Evolutionary conservation across 805 yeast genomes (phyloP).

Genomic region (Dipodascus geniculatus): DNA sequence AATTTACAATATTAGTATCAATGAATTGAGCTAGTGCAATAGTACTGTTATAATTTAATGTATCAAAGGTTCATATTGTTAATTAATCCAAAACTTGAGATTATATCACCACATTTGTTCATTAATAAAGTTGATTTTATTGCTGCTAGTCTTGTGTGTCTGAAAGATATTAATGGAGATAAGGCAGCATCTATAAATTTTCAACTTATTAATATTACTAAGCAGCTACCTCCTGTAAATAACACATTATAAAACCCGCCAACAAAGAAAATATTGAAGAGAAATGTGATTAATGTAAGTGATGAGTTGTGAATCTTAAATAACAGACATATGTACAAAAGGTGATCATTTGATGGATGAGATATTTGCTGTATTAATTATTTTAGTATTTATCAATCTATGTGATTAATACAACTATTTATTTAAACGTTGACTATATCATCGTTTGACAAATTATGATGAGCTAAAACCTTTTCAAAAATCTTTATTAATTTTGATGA

Average conservation of each 20-base stretch:
- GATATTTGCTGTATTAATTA: too few species aligned
- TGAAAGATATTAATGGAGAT: constrained; percentile 16
- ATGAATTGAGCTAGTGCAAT: constrained; percentile 4
- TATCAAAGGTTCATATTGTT: constrained; percentile 12
- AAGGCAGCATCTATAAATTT: constrained; percentile 18
- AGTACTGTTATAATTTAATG: constrained; percentile 14
- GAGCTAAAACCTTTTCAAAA: too few species aligned
- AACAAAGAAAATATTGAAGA: constrained; percentile 16
- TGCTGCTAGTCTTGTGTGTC: constrained; percentile 5
- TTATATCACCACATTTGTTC: constrained; percentile 20
- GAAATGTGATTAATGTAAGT: constrained; percentile 16
- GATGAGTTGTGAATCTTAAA: constrained; percentile 8
- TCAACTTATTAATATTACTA: constrained; percentile 17
- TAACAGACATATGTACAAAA: constrained; percentile 18
- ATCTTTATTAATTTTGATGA: too few species aligned
- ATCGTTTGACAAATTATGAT: too few species aligned
- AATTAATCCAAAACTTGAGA: constrained; percentile 12
- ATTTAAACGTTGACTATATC: too few species aligned
- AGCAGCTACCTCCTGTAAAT: constrained; percentile 16
- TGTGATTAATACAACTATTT: too few species aligned
- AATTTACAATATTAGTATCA: constrained; percentile 5
- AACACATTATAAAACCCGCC: constrained; percentile 10
- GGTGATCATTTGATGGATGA: neutral
- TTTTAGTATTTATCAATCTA: too few species aligned
- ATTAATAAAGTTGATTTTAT: constrained; percentile 16